phyloP scores from a whole-genome alignment of 352 stramenopile genomes.

The Globisporangium emineosum region DNA sequence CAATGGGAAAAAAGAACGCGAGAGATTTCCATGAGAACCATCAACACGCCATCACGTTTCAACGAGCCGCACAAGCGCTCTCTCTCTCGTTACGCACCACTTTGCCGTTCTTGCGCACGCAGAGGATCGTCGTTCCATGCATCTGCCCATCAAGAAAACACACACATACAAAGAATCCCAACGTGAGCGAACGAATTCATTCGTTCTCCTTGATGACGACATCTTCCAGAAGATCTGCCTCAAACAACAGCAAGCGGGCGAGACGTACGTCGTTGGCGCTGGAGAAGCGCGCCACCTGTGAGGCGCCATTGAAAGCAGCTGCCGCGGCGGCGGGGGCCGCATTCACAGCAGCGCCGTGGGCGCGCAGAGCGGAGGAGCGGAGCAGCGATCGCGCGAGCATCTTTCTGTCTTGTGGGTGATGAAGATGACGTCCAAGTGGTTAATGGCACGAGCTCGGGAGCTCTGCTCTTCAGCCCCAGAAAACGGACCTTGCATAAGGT shows the following conservation, averaged over 20 bases:
- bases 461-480: not conserved
- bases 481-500: not conserved
- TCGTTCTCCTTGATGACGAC: not conserved
- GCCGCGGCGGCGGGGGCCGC: constrained; percentile 16
- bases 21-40: constrained; percentile 1
- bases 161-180: not conserved
- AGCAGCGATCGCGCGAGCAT: constrained; percentile 71
- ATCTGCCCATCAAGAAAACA: constrained; percentile 43
- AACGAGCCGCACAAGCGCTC: not conserved
- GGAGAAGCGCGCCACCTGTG: constrained; percentile 43
- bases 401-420: constrained; percentile 2
- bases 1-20: not conserved
- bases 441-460: constrained; percentile 3
- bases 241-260: not conserved
- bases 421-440: constrained; percentile 12
- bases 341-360: constrained; percentile 19
- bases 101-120: constrained; percentile 96
- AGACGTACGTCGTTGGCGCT: constrained; percentile 43
- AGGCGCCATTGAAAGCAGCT: constrained; percentile 15
- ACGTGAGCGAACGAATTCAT: not conserved
- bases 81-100: constrained; percentile 69
- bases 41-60: not conserved
- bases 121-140: constrained; percentile 98
- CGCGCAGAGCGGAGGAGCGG: constrained; percentile 23
- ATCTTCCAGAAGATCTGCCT: constrained; percentile 4